Conservation (phyloP, 345 rosid species). For the Populus euphratica region DNA sequence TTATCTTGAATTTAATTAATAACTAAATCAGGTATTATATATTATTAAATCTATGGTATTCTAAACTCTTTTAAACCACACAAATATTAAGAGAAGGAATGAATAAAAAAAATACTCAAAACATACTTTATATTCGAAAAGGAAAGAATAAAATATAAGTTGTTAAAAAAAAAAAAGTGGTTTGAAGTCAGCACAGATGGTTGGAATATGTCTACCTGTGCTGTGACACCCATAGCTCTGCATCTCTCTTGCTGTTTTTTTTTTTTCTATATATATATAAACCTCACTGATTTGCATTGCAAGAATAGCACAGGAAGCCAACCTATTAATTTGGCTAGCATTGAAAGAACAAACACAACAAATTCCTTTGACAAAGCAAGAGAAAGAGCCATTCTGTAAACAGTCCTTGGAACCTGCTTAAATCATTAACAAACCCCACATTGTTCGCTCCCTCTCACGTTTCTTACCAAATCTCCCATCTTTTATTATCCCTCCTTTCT, state of each 20-base stretch:
- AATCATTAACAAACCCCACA: neutral
- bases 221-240: neutral
- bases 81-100: no score
- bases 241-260: neutral
- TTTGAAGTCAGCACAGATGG: neutral
- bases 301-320: constrained; percentile 7
- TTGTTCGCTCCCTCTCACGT: constrained; percentile 10
- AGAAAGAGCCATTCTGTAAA: constrained; percentile 3
- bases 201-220: neutral
- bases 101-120: no score
- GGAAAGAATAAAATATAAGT: no score
- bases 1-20: no score
- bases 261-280: neutral
- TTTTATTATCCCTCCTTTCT: constrained; percentile 3
- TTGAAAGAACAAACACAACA: neutral
- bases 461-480: neutral
- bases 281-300: neutral
- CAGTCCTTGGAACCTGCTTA: neutral
- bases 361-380: neutral
- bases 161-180: neutral
- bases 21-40: fast-evolving
- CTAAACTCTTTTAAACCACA: no score
- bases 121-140: no score
- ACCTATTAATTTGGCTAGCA: neutral
- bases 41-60: no score